phyloP scores from a whole-genome alignment of 164 flowering plant species.

The Sedum album region DNA sequence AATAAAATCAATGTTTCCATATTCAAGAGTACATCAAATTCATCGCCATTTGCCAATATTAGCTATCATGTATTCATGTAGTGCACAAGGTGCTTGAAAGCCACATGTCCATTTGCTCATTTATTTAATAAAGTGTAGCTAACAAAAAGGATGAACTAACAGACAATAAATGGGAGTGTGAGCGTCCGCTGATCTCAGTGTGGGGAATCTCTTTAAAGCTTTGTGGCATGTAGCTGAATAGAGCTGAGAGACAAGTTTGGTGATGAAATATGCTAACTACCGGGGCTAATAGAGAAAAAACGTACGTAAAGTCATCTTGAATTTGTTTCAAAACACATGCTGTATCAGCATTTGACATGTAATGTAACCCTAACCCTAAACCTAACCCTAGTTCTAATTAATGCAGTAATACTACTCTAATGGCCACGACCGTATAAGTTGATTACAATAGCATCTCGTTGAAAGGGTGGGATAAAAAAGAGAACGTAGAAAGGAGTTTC shows the following conservation, averaged over 20 bases:
- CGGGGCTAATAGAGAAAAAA: too few species aligned
- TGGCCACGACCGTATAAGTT: neutral
- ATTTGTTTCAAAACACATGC: too few species aligned
- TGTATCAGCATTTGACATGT: too few species aligned
- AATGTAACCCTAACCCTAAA: too few species aligned
- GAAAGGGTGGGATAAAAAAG: neutral
- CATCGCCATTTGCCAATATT: neutral
- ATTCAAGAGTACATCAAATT: neutral
- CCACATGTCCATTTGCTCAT: neutral
- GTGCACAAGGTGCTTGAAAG: neutral
- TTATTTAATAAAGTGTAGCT: too few species aligned
- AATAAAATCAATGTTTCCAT: constrained; percentile 1
- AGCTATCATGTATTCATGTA: neutral
- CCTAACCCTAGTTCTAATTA: too few species aligned
- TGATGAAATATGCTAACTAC: neutral
- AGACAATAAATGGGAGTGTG: neutral
- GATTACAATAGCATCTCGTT: neutral
- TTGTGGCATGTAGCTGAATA: neutral
- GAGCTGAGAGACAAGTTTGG: constrained; percentile 1
- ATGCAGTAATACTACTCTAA: too few species aligned
- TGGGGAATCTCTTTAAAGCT: neutral
- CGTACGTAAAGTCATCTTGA: too few species aligned
- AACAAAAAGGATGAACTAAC: neutral
- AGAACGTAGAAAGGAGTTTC: neutral
- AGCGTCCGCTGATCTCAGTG: neutral